Conservation (phyloP, 306 rosid species). For the Calophaca sinica region DNA sequence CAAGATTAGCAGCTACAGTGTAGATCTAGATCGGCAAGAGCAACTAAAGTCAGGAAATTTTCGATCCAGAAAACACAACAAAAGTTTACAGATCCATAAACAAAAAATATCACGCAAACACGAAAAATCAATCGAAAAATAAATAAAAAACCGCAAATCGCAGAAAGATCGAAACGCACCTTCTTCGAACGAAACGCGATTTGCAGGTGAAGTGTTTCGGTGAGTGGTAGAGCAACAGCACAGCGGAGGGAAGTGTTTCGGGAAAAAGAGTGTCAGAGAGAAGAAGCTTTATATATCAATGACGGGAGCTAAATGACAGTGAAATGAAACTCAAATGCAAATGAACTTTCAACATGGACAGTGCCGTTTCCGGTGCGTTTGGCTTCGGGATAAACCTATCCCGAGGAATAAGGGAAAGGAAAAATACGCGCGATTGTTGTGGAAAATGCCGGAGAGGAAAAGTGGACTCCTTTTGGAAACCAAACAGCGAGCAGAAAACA, state of each 20-base stretch:
- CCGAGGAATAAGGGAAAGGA: not conserved
- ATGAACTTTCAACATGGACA: constrained; percentile 30
- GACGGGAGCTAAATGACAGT: constrained; percentile 44
- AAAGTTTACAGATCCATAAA: constrained; percentile 35
- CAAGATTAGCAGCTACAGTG: constrained; percentile 1
- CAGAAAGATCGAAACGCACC: constrained; percentile 42
- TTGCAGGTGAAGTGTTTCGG: constrained; percentile 17
- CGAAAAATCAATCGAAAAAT: not conserved
- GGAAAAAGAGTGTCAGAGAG: constrained; percentile 1
- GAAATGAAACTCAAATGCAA: constrained; percentile 58
- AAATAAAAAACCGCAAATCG: constrained; percentile 9
- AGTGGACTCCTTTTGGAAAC: constrained; percentile 20
- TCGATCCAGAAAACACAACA: constrained; percentile 39
- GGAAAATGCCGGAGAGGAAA: constrained; percentile 16
- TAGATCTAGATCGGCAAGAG: constrained; percentile 50
- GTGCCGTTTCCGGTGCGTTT: constrained; percentile 31
- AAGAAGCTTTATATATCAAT: constrained; percentile 46
- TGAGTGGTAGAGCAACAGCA: constrained; percentile 7
- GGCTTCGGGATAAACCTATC: constrained; percentile 16
- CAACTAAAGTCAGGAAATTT: constrained; percentile 19
- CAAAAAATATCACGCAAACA: not conserved
- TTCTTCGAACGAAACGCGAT: constrained; percentile 16
- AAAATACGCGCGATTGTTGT: not conserved
- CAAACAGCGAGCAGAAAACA: constrained; percentile 40
- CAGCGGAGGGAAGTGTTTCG: constrained; percentile 29